Base-by-base conservation (phyloP, 345 rosid genomes). In the Eucalyptus pumila region DNA sequence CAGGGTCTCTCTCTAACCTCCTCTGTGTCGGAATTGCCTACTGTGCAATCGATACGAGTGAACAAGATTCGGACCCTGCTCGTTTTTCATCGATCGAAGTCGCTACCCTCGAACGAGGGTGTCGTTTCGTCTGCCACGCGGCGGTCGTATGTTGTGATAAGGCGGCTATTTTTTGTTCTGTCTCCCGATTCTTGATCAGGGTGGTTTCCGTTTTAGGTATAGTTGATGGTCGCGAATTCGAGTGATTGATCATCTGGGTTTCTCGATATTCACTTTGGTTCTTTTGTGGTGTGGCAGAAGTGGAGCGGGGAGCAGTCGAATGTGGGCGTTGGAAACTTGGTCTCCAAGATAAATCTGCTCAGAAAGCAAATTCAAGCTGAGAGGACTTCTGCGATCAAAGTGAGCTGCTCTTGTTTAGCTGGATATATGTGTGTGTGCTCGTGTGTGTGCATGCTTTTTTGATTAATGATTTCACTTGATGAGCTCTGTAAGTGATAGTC, bases 331-430 rank as follows among this genome's bases (percentile, higher is more conserved):
- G 96, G 92, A 88, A 95, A 94, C 91, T 94, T 97, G 91, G 88
- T 92, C n/a, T 83, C 90, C 80, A 96, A 92, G 92, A 89, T 97
- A 91, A 93, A 89, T 94, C 96, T 94, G 92, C 98, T 97, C 87
- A 94, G 91, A 90, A 94, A 58, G 95, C 93, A 96, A 93, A 95
- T 96, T 92, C 98, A 97, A 89, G 94, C 92, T 34, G 97, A 97
- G 86, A 94, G 99, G 91, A 91, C 80, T 91, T 89, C 49, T 90
- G 94, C 93, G 9, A 44, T 96, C 60, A 93, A 94, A 92, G 99
- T 96, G 92, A 94, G 91, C 87, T 87, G 14, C 40, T 86, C 81
- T 23, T 50, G 80, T 89, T 72, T 40, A 32, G 67, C 24, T 14
- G n/a, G 69, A 47, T 23, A 27, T 40, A 1, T 69, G 6, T 45